Conservation (phyloP, 2,329 filamentous ascomycete genomes). For the Aspergillus quadrilineatus region DNA sequence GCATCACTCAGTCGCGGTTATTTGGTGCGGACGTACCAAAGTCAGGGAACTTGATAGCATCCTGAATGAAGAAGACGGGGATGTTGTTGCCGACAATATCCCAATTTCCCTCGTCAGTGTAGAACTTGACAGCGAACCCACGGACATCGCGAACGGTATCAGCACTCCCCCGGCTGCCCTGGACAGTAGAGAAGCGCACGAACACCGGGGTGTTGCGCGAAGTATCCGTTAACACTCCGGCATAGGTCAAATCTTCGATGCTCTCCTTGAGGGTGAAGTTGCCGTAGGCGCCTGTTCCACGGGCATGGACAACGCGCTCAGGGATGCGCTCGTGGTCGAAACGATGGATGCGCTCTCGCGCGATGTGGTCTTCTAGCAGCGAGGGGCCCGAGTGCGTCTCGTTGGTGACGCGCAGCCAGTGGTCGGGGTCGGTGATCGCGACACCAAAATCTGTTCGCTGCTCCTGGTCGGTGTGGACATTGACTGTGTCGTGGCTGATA, state of each 20-base stretch:
- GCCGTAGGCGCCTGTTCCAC: constrained; percentile 64
- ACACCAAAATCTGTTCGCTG: constrained; percentile 78
- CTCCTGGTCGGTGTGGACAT: constrained; percentile 52
- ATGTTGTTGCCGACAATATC: constrained; percentile 45
- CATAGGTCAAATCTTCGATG: constrained; percentile 61
- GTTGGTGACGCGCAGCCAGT: constrained; percentile 69
- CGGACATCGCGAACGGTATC: constrained; percentile 82
- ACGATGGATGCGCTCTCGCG: constrained; percentile 68
- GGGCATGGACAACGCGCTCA: constrained; percentile 67
- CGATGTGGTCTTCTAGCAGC: constrained; percentile 71
- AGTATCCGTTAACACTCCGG: constrained; percentile 66
- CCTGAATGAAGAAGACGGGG: constrained; percentile 45
- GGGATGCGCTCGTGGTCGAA: constrained; percentile 75
- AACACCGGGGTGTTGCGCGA: constrained; percentile 65
- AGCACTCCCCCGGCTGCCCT: constrained; percentile 71
- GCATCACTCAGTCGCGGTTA: neutral
- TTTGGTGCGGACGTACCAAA: constrained; percentile 16
- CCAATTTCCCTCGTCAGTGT: constrained; percentile 76
- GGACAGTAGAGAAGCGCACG: constrained; percentile 74
- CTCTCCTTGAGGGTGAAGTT: constrained; percentile 66
- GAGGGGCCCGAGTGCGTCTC: constrained; percentile 64
- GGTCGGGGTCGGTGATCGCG: constrained; percentile 70
- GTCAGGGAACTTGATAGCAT: constrained; percentile 44
- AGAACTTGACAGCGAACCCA: constrained; percentile 76
- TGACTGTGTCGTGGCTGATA: constrained; percentile 57